Conservation (phyloP, 768 basidiomycete genomes). For the Artomyces pyxidatus region DNA sequence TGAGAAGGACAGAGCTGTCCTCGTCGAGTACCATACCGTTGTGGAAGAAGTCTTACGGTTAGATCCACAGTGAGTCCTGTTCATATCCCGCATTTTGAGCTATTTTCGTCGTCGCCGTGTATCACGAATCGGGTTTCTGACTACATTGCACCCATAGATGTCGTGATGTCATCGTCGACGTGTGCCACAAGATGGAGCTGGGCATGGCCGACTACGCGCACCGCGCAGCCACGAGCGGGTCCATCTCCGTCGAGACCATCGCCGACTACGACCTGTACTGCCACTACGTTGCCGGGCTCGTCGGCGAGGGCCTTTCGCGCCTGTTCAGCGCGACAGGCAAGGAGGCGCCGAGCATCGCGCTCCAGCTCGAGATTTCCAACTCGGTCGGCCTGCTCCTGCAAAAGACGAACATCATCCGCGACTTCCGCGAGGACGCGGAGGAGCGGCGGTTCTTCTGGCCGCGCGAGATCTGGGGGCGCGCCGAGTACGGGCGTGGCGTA, state of each 20-base stretch:
- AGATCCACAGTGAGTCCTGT: slow-evolving; percentile 43
- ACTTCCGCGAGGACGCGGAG: slow-evolving; percentile 87
- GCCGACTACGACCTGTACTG: slow-evolving; percentile 95
- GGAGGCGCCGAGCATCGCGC: slow-evolving; percentile 63
- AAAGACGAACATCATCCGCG: slow-evolving; percentile 97
- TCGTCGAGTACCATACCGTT: slow-evolving; percentile 76
- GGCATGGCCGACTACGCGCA: slow-evolving; percentile 97
- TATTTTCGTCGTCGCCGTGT: background rate
- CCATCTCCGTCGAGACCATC: slow-evolving; percentile 64
- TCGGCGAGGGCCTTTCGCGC: slow-evolving; percentile 90
- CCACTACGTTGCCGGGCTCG: slow-evolving; percentile 96
- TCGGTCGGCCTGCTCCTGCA: slow-evolving; percentile 94
- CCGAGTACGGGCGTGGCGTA: slow-evolving; percentile 39
- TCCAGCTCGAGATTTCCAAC: slow-evolving; percentile 84
- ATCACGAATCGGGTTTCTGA: slow-evolving; percentile 10
- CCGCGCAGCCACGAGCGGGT: slow-evolving; percentile 55
- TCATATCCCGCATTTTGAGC: background rate
- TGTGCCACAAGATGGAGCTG: slow-evolving; percentile 76
- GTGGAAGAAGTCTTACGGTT: slow-evolving; percentile 74
- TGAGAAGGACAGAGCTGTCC: slow-evolving; percentile 82
- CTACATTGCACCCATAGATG: slow-evolving; percentile 37
- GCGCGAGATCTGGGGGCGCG: slow-evolving; percentile 72
- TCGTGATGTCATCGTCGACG: slow-evolving; percentile 74
- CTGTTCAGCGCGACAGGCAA: slow-evolving; percentile 83
- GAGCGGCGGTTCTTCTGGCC: slow-evolving; percentile 92